Evolutionary conservation across 108 stramenopile genomes (phyloP).

Genomic region (Tribonema minus): DNA sequence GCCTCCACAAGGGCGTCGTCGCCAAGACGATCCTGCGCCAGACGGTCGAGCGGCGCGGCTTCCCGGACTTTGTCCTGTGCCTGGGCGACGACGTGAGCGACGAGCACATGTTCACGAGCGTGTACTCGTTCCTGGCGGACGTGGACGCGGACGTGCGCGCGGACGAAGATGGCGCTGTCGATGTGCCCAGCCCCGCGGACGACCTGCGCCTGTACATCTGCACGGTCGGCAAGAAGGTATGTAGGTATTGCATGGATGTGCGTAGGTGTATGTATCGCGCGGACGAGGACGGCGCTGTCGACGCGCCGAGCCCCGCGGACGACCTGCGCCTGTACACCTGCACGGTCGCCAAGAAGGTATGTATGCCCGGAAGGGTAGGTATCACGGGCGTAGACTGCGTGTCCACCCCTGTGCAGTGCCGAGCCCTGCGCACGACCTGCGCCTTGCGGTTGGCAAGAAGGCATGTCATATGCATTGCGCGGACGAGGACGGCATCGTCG

Average conservation of each 20-base stretch:
- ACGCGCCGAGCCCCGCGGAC: conserved; percentile 62
- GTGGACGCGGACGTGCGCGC: neutral
- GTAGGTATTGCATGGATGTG: neutral
- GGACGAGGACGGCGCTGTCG: neutral
- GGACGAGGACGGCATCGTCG: neutral
- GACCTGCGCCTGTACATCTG: neutral
- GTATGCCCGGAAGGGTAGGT: no score
- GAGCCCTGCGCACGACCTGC: neutral
- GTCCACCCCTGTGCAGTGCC: no score
- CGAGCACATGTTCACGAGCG: conserved; percentile 89
- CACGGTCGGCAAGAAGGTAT: neutral
- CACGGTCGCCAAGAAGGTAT: conserved; percentile 94
- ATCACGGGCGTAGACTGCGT: no score
- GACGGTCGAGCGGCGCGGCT: neutral
- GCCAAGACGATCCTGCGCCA: conserved; percentile 43
- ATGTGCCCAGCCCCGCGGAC: neutral
- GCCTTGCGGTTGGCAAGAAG: neutral
- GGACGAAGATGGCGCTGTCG: neutral
- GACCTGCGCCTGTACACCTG: conserved; percentile 67
- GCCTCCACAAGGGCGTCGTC: conserved; percentile 54
- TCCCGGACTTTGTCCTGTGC: conserved; percentile 80
- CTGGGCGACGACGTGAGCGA: conserved; percentile 90
- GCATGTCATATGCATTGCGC: neutral
- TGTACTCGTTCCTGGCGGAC: conserved; percentile 43
- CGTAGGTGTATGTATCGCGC: neutral